Evolutionary conservation across 495 filamentous ascomycete species (phyloP).

Genomic region (Recurvomyces mirabilis): DNA sequence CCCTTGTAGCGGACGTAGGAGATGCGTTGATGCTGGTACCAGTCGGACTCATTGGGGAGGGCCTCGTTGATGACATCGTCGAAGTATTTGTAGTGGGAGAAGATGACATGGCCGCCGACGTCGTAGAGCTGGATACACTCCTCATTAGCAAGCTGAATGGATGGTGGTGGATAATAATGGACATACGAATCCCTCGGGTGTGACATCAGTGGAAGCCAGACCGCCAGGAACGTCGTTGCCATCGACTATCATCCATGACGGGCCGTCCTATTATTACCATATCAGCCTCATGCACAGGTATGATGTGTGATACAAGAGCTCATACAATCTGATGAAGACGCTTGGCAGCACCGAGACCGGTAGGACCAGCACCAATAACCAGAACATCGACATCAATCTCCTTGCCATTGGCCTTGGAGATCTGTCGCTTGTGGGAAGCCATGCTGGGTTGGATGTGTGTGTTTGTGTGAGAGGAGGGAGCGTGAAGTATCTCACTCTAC

Average conservation of each 20-base stretch:
- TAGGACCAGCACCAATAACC: constrained; percentile 91
- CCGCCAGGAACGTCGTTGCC: constrained; percentile 87
- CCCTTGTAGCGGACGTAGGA: constrained; percentile 96
- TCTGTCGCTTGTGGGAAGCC: constrained; percentile 28
- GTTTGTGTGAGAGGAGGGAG: background rate
- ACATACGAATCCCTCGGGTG: constrained; percentile 95
- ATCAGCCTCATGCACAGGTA: too few relatives aligned
- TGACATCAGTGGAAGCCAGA: constrained; percentile 92
- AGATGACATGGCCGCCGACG: constrained; percentile 98
- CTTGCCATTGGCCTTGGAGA: constrained; percentile 20
- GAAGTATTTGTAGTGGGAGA: constrained; percentile 99
- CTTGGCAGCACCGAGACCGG: constrained; percentile 93
- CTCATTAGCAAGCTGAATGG: constrained; percentile 13
- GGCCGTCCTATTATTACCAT: constrained; percentile 62
- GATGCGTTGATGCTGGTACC: constrained; percentile 96
- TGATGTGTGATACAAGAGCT: background rate
- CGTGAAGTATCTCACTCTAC: too few relatives aligned
- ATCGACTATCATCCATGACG: constrained; percentile 95
- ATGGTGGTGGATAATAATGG: constrained; percentile 5
- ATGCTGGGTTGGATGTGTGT: background rate
- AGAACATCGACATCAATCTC: constrained; percentile 80
- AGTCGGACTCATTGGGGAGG: constrained; percentile 83
- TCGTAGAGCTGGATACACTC: constrained; percentile 69
- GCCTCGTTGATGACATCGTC: constrained; percentile 97
- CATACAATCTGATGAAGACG: constrained; percentile 86